phyloP scores from a whole-genome alignment of 176 grass and related monocot species.

The Ananas comosus region DNA sequence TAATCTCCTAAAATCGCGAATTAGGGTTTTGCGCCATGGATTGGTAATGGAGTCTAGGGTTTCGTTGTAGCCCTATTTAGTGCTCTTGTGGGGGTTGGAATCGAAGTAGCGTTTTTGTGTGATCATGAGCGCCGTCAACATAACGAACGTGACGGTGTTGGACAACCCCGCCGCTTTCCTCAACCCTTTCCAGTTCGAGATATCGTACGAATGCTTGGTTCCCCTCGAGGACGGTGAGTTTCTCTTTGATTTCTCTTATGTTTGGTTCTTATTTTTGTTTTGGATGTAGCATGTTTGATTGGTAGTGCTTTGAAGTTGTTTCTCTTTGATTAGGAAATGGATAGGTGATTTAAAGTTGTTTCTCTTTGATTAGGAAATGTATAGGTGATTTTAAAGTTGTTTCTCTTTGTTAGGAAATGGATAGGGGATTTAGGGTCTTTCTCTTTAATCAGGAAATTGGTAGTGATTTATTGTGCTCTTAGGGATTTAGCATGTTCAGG shows the following conservation, averaged over 20 bases:
- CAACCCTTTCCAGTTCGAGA: constrained; percentile 99
- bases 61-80: too few relatives aligned
- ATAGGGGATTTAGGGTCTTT: background rate
- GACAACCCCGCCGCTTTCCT: constrained; percentile 93
- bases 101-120: background rate
- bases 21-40: too few relatives aligned
- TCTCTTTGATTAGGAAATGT: background rate
- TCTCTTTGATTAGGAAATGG: background rate
- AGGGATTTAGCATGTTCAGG: background rate
- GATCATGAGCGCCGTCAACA: constrained; percentile 93
- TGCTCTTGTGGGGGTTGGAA: background rate
- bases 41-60: too few relatives aligned
- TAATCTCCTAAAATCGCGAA: too few relatives aligned
- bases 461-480: background rate
- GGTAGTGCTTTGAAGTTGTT: background rate
- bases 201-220: constrained; percentile 99
- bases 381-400: background rate
- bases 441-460: background rate
- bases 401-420: background rate
- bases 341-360: background rate
- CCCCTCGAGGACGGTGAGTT: constrained; percentile 79
- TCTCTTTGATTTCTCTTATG: background rate
- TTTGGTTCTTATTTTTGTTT: background rate
- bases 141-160: constrained; percentile 96
- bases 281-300: background rate